phyloP scores from a whole-genome alignment of 1,284 basidiomycete species.

The Puccinia horiana region DNA sequence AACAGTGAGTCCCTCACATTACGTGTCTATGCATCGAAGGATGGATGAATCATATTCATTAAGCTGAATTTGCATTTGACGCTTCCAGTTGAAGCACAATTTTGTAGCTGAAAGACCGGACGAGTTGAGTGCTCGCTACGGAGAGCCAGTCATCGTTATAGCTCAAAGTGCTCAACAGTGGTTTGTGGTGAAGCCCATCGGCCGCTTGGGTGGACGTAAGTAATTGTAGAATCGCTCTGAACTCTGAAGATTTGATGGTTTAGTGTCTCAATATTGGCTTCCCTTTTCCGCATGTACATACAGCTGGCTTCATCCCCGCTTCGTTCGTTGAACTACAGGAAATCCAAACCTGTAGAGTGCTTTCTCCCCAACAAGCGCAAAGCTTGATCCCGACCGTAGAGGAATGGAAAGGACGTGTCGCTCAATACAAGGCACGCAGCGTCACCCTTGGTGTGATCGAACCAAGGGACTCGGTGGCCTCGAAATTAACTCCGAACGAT shows the following conservation, averaged over 20 bases:
- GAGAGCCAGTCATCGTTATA: conserved; percentile 63
- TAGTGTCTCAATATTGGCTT: not conserved
- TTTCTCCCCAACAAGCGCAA: not conserved
- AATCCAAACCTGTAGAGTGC: not conserved
- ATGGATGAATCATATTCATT: not conserved
- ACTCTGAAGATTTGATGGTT: not conserved
- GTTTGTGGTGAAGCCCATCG: conserved; percentile 54
- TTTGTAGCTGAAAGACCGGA: conserved; percentile 39
- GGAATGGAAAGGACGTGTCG: conserved; percentile 19
- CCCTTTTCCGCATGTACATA: not conserved
- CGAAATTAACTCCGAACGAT: not conserved
- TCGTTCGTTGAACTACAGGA: conserved; percentile 21
- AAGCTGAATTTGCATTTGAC: not conserved
- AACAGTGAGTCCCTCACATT: not conserved
- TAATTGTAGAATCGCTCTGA: not conserved
- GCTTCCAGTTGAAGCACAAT: conserved; percentile 21
- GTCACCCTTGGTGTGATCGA: not conserved
- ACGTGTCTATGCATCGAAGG: not conserved
- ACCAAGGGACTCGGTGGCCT: not conserved
- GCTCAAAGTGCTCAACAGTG: conserved; percentile 62
- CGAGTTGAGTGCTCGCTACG: conserved; percentile 26
- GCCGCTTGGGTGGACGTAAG: conserved; percentile 44
- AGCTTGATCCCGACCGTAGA: conserved; percentile 19
- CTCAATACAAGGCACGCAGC: conserved; percentile 17
- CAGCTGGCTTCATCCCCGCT: conserved; percentile 27